These are phyloP conservation scores for Porpolomopsis calyptriformis DNA, from an alignment of 768 basidiomycete genomes.

Conservation along the genomic window DNA sequence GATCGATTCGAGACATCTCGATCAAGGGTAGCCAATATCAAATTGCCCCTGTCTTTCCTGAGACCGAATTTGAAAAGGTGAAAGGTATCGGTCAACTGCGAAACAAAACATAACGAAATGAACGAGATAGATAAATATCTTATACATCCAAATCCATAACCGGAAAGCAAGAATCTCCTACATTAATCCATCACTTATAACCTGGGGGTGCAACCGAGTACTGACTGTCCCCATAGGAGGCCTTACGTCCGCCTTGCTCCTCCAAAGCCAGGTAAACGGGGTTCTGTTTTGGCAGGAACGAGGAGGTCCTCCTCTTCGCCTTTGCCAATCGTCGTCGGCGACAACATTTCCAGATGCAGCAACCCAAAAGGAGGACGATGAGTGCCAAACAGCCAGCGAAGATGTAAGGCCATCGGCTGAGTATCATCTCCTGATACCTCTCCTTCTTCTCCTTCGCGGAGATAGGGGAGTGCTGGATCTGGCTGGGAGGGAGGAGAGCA, in stretches of 20 bases:
- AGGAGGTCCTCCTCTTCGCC: constrained; percentile 6
- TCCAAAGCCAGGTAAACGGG: constrained; percentile 1
- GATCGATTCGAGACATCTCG: too few relatives aligned
- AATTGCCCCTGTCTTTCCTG: too few relatives aligned
- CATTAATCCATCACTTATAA: not conserved
- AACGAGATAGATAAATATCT: too few relatives aligned
- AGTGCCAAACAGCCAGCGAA: constrained; percentile 47
- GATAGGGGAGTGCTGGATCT: constrained; percentile 55
- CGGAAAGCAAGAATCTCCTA: too few relatives aligned
- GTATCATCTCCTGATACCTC: constrained; percentile 47
- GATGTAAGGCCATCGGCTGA: constrained; percentile 69
- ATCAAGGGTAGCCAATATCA: too few relatives aligned
- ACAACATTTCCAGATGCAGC: constrained; percentile 54
- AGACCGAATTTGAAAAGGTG: too few relatives aligned
- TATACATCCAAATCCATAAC: too few relatives aligned
- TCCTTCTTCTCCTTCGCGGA: constrained; percentile 58
- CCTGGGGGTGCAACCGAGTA: not conserved
- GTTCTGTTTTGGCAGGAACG: not conserved
- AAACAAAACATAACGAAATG: too few relatives aligned
- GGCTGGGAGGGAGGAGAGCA: constrained; percentile 46
- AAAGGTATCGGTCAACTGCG: too few relatives aligned
- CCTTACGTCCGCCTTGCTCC: not conserved
- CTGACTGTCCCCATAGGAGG: not conserved
- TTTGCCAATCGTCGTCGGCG: constrained; percentile 27
- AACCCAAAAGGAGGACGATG: constrained; percentile 33